phyloP scores from a whole-genome alignment of 257 asterid species.

The Solanum neorickii region DNA sequence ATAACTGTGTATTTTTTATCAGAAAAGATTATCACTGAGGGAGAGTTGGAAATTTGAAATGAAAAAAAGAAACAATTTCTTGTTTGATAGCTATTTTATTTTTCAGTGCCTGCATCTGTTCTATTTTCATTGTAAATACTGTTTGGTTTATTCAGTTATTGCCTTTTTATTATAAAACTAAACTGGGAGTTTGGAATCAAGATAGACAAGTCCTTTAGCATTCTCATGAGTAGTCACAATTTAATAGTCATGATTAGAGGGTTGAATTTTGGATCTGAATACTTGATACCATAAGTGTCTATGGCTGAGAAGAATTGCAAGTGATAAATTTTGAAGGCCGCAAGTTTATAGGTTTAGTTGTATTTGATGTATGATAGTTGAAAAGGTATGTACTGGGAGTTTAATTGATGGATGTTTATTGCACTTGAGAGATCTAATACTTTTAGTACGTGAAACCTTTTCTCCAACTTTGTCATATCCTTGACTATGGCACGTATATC shows the following conservation, averaged over 20 bases:
- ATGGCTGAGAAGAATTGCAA: background rate
- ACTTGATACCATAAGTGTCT: background rate
- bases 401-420: background rate
- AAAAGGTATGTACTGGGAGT: background rate
- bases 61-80: background rate
- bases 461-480: background rate
- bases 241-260: background rate
- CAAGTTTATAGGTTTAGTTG: background rate
- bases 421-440: background rate
- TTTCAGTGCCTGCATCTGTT: background rate
- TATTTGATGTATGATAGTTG: background rate
- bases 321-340: background rate
- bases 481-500: conserved; percentile 83
- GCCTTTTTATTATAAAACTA: background rate
- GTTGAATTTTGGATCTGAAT: background rate
- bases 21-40: background rate
- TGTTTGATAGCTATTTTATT: background rate
- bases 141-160: background rate
- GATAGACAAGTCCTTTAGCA: background rate
- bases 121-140: background rate
- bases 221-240: background rate
- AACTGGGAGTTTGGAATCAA: too few relatives aligned
- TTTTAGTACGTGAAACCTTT: background rate
- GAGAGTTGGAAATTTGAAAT: background rate
- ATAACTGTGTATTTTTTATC: background rate